Percentiles rank a stretch among this genome's conserved stretches.
These are phyloP conservation scores for Malassezia caprae DNA, from an alignment of 1,284 basidiomycete species.

Conservation along the genomic window DNA sequence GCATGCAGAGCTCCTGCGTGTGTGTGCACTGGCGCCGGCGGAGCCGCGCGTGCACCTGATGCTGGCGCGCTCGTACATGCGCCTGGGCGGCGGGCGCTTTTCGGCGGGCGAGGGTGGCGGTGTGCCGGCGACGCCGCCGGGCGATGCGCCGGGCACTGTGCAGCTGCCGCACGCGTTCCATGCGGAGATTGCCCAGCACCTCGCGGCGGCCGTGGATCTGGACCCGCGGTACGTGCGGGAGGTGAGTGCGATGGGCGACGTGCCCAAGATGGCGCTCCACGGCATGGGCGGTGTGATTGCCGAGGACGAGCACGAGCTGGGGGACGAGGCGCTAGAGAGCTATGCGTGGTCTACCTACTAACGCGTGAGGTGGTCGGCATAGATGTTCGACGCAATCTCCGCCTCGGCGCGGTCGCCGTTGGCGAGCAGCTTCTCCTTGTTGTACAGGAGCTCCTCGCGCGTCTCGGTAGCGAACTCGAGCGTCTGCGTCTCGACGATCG, in stretches of 20 bases:
- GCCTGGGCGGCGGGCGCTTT: conserved; percentile 35
- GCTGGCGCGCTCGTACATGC: conserved; percentile 45
- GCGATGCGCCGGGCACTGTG: conserved; percentile 13
- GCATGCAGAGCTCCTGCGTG: conserved; percentile 33
- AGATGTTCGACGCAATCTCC: conserved; percentile 54
- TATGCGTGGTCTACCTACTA: conserved; percentile 16
- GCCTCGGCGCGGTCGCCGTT: conserved; percentile 94
- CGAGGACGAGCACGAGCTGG: conserved; percentile 11
- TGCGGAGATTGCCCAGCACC: conserved; percentile 35
- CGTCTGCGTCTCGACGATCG: conserved; percentile 79
- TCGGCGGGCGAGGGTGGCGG: conserved; percentile 16
- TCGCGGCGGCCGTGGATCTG: conserved; percentile 32
- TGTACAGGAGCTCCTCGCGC: conserved; percentile 94
- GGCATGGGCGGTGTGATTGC: conserved; percentile 4
- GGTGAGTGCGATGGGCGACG: conserved; percentile 14
- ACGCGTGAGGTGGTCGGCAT: conserved; percentile 41
- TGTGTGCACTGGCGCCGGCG: conserved; percentile 31
- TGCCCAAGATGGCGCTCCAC: conserved; percentile 13
- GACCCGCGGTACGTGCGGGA: conserved; percentile 24
- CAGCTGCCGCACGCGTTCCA: conserved; percentile 20
- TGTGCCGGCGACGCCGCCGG: conserved; percentile 1
- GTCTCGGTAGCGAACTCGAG: conserved; percentile 79
- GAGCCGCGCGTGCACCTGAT: conserved; percentile 42
- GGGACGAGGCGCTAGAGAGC: conserved; percentile 1
- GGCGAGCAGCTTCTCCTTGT: conserved; percentile 82